phyloP scores from a whole-genome alignment of 257 asterid genomes.

The Datura wrightii region DNA sequence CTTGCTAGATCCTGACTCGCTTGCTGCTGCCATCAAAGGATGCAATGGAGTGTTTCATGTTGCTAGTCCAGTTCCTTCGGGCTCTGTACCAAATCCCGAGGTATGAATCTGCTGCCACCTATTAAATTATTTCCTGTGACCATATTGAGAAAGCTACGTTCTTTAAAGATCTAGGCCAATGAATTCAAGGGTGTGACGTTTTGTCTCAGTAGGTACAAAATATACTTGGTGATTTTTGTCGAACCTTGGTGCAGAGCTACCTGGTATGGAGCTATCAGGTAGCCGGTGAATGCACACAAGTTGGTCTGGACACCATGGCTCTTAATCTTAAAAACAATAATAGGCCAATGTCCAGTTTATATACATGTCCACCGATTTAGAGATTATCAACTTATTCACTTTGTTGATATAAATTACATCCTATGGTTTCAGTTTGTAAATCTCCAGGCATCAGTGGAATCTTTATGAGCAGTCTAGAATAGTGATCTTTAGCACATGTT shows the following conservation, averaged over 20 bases:
- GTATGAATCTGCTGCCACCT: conserved; percentile 31
- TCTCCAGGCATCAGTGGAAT: not conserved
- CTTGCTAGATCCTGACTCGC: conserved; percentile 67
- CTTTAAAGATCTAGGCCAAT: not conserved
- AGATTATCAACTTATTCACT: not conserved
- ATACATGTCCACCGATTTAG: not conserved
- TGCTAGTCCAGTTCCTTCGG: conserved; percentile 76
- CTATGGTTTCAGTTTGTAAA: not conserved
- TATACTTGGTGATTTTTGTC: not conserved
- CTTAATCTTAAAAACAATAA: not conserved
- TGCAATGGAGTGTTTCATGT: conserved; percentile 84
- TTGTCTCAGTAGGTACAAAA: not conserved
- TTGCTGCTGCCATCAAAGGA: conserved; percentile 67
- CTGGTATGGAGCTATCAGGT: not conserved
- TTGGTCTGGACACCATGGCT: not conserved
- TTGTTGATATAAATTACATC: not conserved
- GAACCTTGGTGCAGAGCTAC: not conserved
- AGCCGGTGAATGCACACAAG: not conserved
- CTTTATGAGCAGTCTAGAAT: not conserved
- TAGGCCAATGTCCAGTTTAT: not conserved
- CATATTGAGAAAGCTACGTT: not conserved
- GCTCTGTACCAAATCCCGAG: conserved; percentile 74
- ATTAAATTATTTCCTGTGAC: not conserved
- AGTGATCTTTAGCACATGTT: not conserved
- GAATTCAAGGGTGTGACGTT: not conserved